Evolutionary conservation across 2,329 filamentous ascomycete species (phyloP), one percentile per base, ranked within the genome.

Genomic region (Penicillium sp.): DNA sequence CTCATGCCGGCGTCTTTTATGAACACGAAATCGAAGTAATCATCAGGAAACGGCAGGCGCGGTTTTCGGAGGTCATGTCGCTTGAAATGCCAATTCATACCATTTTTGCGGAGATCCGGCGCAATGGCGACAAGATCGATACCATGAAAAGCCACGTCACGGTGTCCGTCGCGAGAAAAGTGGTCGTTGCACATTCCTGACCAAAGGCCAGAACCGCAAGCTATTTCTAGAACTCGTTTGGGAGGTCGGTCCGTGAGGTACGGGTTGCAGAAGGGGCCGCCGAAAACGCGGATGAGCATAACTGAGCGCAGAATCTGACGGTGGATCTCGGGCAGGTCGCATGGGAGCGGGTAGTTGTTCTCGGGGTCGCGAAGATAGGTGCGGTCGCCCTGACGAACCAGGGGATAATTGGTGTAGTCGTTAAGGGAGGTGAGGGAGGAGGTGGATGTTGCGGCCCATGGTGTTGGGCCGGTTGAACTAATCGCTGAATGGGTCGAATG

Each of bases 191-290:
- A 96, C 82, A 92, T 88, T 35, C 91, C 90, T 69, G 91, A 93
- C 93, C 93, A 97, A 73, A 96, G 91, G 26, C 88, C 94, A 21
- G 90, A 90, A 19, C 93, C 93, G 76, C 94, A 98, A 31, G 89
- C 93, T 38, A 97, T 79, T 73, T 98, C 94, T 26, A 98, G 83
- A 30, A 98, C 90, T 66, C 88, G 89, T 70, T 84, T 85, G 0
- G 93, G 93, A 21, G 91, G 88, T 51, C 87, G 86, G 65, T 86
- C 84, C 48, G 84, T 80, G 58, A 92, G 84, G 31, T 83, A 82
- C 1, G 90, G 89, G 8, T 90, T 90, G 77, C 91, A 93, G 60
- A 95, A 85, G 0, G 92, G 91, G 11, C 88, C 88, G 49, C 92
- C 92, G 70, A 95, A 93, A 38, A 96, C 86, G 71, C 92, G 88